These are phyloP conservation scores for Annulohypoxylon stygium DNA, from an alignment of 495 filamentous ascomycete species.

Conservation along the genomic window DNA sequence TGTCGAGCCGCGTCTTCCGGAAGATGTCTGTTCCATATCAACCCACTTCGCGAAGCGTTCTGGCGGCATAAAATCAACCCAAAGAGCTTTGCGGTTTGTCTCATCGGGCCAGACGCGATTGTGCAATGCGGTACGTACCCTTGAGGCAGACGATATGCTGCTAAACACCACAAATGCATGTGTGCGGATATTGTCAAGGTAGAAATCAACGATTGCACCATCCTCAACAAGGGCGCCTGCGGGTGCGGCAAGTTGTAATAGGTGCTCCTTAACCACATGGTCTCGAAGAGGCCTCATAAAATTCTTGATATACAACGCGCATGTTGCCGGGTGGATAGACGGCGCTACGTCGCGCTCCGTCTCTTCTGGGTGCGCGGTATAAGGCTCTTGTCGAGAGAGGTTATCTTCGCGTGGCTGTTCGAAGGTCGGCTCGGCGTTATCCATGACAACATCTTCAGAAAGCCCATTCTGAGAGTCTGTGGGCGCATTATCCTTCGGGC, in stretches of 20 bases:
- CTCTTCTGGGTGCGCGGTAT: conserved; percentile 37
- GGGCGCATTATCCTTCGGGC: conserved; percentile 24
- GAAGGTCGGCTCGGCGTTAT: conserved; percentile 38
- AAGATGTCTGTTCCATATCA: conserved; percentile 70
- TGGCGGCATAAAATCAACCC: conserved; percentile 90
- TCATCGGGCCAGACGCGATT: conserved; percentile 87
- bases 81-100: conserved; percentile 83
- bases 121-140: conserved; percentile 83
- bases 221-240: conserved; percentile 63
- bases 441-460: conserved; percentile 44
- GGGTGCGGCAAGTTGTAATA: conserved; percentile 74
- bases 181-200: conserved; percentile 85
- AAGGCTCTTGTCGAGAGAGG: conserved; percentile 54
- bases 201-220: conserved; percentile 73
- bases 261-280: conserved; percentile 71
- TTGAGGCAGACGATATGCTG: conserved; percentile 75
- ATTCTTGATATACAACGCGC: conserved; percentile 89
- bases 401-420: conserved; percentile 29
- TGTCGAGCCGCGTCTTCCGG: conserved; percentile 60
- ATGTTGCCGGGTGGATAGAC: conserved; percentile 84
- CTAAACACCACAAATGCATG: conserved; percentile 85
- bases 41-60: conserved; percentile 82
- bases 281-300: conserved; percentile 89
- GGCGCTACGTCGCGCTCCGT: conserved; percentile 66
- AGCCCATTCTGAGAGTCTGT: conserved; percentile 33